Conservation (phyloP, 129 eudicot species). For the Flaveria trinervia region DNA sequence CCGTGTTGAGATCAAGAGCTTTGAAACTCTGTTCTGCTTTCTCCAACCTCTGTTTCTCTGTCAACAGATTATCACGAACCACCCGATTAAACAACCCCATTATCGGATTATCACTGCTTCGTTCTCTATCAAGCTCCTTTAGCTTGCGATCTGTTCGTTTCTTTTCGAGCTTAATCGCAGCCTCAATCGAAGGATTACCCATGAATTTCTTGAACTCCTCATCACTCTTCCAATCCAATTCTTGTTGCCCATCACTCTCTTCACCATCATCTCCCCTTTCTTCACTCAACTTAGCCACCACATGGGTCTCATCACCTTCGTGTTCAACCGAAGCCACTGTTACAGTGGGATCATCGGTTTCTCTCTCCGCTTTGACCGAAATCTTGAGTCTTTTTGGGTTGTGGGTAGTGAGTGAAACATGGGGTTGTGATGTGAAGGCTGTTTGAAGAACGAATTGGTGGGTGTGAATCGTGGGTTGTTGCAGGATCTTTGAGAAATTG, state of each 20-base stretch:
- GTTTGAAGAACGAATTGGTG: conserved; percentile 33
- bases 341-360: conserved; percentile 46
- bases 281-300: conserved; percentile 28
- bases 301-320: conserved; percentile 37
- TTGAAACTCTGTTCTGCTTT: conserved; percentile 77
- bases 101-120: conserved; percentile 54
- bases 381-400: conserved; percentile 42
- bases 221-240: conserved; percentile 85
- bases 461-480: conserved; percentile 25
- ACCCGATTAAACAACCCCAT: conserved; percentile 49
- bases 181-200: conserved; percentile 98
- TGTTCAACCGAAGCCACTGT: conserved; percentile 42
- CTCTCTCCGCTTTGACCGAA: conserved; percentile 52
- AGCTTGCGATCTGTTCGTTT: conserved; percentile 89
- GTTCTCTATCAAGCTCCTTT: conserved; percentile 72
- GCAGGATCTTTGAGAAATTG: conserved; percentile 35
- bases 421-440: conserved; percentile 33
- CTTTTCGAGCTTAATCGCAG: conserved; percentile 98
- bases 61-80: conserved; percentile 58
- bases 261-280: background rate
- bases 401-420: conserved; percentile 29
- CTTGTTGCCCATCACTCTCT: conserved; percentile 50
- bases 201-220: conserved; percentile 97
- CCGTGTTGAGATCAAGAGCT: conserved; percentile 99
- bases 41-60: conserved; percentile 82